phyloP scores from a whole-genome alignment of 495 filamentous ascomycete genomes.

The Annulohypoxylon stygium region DNA sequence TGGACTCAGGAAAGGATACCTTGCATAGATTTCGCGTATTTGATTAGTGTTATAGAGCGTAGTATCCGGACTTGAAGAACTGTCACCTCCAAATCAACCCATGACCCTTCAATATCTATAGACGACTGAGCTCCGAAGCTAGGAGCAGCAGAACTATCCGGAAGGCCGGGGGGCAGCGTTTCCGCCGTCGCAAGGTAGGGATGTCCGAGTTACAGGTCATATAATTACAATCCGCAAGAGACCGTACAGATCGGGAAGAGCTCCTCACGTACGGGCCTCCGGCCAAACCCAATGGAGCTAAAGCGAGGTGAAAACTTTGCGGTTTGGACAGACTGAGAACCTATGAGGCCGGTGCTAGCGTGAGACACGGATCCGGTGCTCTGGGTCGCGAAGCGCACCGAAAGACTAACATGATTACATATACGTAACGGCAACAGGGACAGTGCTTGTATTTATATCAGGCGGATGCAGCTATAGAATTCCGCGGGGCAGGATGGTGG shows the following conservation, averaged over 20 bases:
- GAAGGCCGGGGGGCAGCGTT: background rate
- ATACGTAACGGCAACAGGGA: background rate
- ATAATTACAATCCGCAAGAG: slow-evolving; percentile 9
- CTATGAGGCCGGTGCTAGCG: background rate
- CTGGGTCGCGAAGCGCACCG: background rate
- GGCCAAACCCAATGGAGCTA: background rate
- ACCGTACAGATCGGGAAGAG: slow-evolving; percentile 1
- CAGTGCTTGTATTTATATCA: background rate
- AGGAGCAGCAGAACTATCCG: background rate
- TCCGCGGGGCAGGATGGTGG: background rate
- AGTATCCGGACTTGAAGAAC: slow-evolving; percentile 1
- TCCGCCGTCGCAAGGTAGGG: background rate
- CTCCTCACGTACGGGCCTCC: background rate
- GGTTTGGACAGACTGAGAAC: background rate
- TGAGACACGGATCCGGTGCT: slow-evolving; percentile 7
- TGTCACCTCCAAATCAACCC: background rate
- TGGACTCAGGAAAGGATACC: background rate
- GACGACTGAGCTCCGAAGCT: background rate
- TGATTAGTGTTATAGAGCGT: background rate
- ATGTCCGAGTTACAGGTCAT: background rate
- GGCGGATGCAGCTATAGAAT: background rate
- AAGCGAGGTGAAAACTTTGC: background rate
- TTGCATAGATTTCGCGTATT: slow-evolving; percentile 18
- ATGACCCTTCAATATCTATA: background rate
- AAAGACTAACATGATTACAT: background rate